Percentiles rank a stretch among this genome's conserved stretches.
Evolutionary conservation across 345 rosid genomes (phyloP).

Genomic region (Citrus australasica): DNA sequence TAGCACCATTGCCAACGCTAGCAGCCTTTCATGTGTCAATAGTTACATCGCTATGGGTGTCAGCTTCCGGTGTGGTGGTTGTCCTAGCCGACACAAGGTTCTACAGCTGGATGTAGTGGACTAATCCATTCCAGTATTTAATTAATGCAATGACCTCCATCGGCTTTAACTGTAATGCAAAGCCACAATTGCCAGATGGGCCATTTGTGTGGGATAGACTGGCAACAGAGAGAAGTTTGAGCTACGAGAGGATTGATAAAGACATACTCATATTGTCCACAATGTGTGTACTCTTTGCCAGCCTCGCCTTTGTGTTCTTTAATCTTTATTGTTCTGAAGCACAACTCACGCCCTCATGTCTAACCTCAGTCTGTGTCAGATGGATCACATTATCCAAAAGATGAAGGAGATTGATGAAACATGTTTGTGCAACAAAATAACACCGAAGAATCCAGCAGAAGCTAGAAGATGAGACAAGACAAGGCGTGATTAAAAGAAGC

Average conservation of each 20-base stretch:
- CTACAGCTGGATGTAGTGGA: conserved; percentile 34
- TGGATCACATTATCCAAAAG: background rate
- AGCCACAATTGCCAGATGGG: conserved; percentile 24
- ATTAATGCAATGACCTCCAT: conserved; percentile 14
- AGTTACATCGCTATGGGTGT: conserved; percentile 28
- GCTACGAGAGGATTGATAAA: conserved; percentile 12
- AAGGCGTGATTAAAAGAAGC: background rate
- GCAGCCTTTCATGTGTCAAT: conserved; percentile 36
- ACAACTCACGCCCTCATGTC: conserved; percentile 21
- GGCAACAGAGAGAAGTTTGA: conserved; percentile 28
- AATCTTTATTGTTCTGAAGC: conserved; percentile 29
- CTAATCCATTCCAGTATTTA: conserved; percentile 30
- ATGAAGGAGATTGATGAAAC: background rate
- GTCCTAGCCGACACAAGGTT: conserved; percentile 28
- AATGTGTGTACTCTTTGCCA: conserved; percentile 28
- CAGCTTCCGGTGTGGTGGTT: conserved; percentile 30
- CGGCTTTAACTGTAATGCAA: conserved; percentile 22
- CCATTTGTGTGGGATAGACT: conserved; percentile 31
- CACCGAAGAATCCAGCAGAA: background rate
- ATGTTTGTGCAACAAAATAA: background rate
- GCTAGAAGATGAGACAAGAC: too few relatives aligned
- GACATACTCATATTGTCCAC: conserved; percentile 22
- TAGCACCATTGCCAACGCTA: conserved; percentile 33
- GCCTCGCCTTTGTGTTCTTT: conserved; percentile 28
- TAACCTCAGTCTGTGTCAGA: conserved; percentile 3